A percentile compares a stretch with the other conserved stretches of the same genome.
Evolutionary conservation across 441 rosid species (phyloP).

Genomic region (Adansonia madagascariensis): DNA sequence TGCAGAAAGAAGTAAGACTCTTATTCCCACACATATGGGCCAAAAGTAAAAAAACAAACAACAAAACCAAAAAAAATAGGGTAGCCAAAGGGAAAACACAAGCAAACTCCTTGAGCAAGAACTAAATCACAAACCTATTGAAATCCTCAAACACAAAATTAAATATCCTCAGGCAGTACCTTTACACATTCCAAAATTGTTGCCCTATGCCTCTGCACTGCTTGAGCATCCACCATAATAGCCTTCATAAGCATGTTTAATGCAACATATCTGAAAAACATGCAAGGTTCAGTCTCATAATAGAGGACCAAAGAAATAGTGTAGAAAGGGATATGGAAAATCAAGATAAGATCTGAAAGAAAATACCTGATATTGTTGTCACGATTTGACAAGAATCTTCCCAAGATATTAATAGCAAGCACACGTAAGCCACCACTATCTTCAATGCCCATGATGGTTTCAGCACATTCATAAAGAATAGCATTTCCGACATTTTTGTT

Average conservation of each 20-base stretch:
- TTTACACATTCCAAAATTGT: conserved; percentile 98
- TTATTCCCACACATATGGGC: neutral
- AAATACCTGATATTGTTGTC: conserved; percentile 97
- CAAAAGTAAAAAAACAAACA: conserved; percentile 4
- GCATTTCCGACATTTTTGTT: conserved; percentile 99
- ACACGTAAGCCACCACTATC: conserved; percentile 97
- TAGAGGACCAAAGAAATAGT: conserved; percentile 9
- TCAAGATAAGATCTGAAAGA: conserved; percentile 15
- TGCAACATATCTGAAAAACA: conserved; percentile 84
- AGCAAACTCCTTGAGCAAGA: conserved; percentile 14
- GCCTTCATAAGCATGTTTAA: conserved; percentile 99
- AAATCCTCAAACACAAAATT: conserved; percentile 31
- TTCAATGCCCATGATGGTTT: conserved; percentile 97
- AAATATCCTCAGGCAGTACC: conserved; percentile 49
- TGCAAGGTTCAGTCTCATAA: conserved; percentile 19
- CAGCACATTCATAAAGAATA: conserved; percentile 94
- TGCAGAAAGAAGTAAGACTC: conserved; percentile 5
- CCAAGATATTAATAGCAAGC: conserved; percentile 97
- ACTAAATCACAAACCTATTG: conserved; percentile 19
- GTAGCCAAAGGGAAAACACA: neutral
- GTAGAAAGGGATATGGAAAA: conserved; percentile 3
- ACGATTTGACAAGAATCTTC: conserved; percentile 96
- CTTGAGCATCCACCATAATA: conserved; percentile 87
- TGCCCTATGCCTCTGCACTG: conserved; percentile 98
- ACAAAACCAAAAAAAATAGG: neutral